Conservation (phyloP, 176 grass and related monocot species). For the Aegilops bicornis region DNA sequence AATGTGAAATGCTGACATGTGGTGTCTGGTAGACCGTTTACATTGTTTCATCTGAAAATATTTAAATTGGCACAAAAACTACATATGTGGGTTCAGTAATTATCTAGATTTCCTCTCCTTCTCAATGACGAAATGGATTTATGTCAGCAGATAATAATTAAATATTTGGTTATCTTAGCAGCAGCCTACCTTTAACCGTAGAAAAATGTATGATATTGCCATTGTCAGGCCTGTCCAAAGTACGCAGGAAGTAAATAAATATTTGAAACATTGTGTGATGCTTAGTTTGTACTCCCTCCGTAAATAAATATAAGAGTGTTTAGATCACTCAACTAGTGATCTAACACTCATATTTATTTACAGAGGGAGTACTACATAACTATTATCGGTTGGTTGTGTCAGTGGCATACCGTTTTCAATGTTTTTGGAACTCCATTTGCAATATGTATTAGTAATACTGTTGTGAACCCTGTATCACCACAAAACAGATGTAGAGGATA, state of each 20-base stretch:
- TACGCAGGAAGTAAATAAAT: background rate
- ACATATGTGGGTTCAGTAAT: background rate
- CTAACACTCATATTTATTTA: too few relatives aligned
- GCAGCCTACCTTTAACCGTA: background rate
- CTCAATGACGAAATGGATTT: background rate
- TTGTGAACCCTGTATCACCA: background rate
- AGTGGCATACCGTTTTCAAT: background rate
- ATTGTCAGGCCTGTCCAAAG: background rate
- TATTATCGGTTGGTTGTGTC: background rate
- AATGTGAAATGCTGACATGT: background rate
- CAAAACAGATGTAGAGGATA: background rate
- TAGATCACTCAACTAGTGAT: too few relatives aligned
- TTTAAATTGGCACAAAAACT: conserved; percentile 3
- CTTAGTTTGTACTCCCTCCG: background rate
- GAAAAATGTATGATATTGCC: background rate
- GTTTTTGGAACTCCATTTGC: background rate
- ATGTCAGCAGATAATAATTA: background rate
- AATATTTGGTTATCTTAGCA: background rate
- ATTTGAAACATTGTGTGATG: background rate
- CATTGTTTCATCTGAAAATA: background rate
- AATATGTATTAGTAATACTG: background rate
- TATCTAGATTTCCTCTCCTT: background rate
- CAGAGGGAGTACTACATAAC: background rate
- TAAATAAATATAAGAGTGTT: too few relatives aligned
- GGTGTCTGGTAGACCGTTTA: background rate